Percentiles rank a stretch among this genome's conserved stretches.
These are phyloP conservation scores for Candida chilensis DNA, from an alignment of 805 yeast genomes.

Conservation along the genomic window DNA sequence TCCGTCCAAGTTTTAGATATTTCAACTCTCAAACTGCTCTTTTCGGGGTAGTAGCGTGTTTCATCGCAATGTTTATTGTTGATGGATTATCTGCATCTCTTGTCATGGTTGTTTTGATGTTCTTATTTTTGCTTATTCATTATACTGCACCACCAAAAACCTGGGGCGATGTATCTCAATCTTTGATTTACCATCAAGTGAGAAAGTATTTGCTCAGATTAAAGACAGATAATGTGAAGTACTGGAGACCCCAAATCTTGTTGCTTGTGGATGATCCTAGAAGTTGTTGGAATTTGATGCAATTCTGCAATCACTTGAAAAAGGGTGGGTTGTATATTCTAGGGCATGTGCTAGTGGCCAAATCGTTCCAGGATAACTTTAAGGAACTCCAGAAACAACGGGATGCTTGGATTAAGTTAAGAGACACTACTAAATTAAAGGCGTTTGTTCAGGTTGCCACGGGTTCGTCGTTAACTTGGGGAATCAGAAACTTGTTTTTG, in stretches of 20 bases:
- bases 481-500: constrained; percentile 81
- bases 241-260: constrained; percentile 96
- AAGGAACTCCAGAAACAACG: constrained; percentile 66
- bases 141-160: constrained; percentile 90
- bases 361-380: constrained; percentile 52
- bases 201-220: constrained; percentile 79
- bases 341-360: constrained; percentile 81
- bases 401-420: constrained; percentile 73
- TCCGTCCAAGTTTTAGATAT: constrained; percentile 88
- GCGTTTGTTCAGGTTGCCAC: constrained; percentile 92
- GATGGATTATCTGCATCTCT: constrained; percentile 85
- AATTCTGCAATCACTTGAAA: constrained; percentile 88
- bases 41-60: constrained; percentile 59
- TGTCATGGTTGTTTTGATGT: constrained; percentile 54
- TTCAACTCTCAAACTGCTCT: constrained; percentile 80
- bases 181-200: constrained; percentile 92
- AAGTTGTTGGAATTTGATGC: constrained; percentile 83
- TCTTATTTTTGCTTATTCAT: constrained; percentile 73
- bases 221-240: constrained; percentile 88
- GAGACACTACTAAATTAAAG: constrained; percentile 73
- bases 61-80: constrained; percentile 86
- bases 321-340: constrained; percentile 90
- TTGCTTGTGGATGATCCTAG: constrained; percentile 87
- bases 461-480: constrained; percentile 89
- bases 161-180: constrained; percentile 98